phyloP scores from a whole-genome alignment of 2,329 filamentous ascomycete species.

The Colletotrichum chlorophyti region DNA sequence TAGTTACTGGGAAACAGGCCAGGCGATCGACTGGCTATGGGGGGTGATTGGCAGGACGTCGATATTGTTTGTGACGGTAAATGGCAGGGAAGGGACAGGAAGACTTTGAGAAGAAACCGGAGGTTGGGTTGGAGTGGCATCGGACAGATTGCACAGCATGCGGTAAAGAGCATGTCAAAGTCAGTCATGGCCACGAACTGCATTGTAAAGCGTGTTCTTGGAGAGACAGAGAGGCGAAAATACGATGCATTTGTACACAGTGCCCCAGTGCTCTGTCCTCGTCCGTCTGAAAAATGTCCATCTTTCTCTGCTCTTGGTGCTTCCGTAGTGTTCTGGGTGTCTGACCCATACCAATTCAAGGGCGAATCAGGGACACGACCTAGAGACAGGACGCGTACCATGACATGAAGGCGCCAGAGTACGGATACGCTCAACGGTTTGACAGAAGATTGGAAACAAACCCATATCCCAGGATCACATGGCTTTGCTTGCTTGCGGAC shows the following conservation, averaged over 20 bases:
- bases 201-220: too few species aligned
- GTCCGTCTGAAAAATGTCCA: constrained; percentile 14
- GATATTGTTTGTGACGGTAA: not conserved
- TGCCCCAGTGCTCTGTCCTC: not conserved
- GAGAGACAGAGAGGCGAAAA: not conserved
- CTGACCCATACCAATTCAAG: constrained; percentile 13
- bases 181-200: too few species aligned
- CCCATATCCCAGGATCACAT: too few species aligned
- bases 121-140: too few species aligned
- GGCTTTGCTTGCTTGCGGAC: too few species aligned
- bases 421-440: not conserved
- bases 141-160: too few species aligned
- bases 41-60: not conserved
- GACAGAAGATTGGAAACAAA: not conserved
- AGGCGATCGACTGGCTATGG: constrained; percentile 4
- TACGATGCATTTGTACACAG: constrained; percentile 3
- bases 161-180: too few species aligned
- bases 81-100: not conserved
- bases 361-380: constrained; percentile 18
- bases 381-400: constrained; percentile 18
- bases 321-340: not conserved
- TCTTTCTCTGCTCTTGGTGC: too few species aligned
- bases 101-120: too few species aligned
- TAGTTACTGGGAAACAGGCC: constrained; percentile 11
- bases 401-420: not conserved